Evolutionary conservation across 2,329 filamentous ascomycete species (phyloP).

Genomic region (Neobulgaria alba): DNA sequence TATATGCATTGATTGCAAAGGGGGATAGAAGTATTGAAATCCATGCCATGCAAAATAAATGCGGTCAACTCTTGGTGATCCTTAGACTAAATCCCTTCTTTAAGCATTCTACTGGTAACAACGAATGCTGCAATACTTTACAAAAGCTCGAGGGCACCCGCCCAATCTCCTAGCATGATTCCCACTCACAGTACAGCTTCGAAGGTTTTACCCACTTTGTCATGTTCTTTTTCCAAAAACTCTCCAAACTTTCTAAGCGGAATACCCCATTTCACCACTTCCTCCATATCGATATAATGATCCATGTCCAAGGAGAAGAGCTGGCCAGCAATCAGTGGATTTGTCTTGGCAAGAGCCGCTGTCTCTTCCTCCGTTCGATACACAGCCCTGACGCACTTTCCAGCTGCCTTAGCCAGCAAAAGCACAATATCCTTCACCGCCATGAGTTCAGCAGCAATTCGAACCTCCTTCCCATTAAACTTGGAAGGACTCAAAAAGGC

Average conservation of each 20-base stretch:
- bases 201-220: not conserved
- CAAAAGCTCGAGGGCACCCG: too few species aligned
- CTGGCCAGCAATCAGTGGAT: not conserved
- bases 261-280: not conserved
- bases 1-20: too few species aligned
- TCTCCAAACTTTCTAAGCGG: not conserved
- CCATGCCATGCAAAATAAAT: too few species aligned
- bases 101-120: too few species aligned
- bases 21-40: too few species aligned
- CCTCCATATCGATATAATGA: not conserved
- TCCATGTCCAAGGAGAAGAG: not conserved
- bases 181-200: too few species aligned
- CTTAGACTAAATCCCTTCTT: too few species aligned
- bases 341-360: not conserved
- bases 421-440: not conserved
- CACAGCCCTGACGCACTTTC: not conserved
- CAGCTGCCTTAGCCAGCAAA: not conserved
- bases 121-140: too few species aligned
- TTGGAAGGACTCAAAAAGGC: slow-evolving; percentile 11
- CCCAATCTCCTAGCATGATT: too few species aligned
- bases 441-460: not conserved
- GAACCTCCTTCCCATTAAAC: slow-evolving; percentile 2
- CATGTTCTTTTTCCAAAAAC: not conserved
- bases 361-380: not conserved
- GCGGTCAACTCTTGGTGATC: too few species aligned